phyloP scores from a whole-genome alignment of 768 basidiomycete species.

The Tephrocybe sp. region DNA sequence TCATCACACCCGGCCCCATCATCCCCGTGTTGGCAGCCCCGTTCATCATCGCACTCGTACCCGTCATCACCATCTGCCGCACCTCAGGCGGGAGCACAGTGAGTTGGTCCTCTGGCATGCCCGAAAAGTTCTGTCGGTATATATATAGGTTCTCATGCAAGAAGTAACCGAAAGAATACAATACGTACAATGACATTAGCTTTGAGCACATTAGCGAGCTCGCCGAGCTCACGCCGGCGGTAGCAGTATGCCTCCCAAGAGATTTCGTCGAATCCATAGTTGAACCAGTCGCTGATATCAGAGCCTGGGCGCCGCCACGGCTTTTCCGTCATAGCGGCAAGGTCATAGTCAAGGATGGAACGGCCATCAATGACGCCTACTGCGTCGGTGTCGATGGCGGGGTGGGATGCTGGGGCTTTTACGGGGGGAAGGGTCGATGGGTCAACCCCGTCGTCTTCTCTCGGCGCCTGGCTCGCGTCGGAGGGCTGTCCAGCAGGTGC shows the following conservation, averaged over 20 bases:
- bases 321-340: constrained; percentile 73
- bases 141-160: constrained; percentile 9
- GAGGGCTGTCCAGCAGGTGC: constrained; percentile 10
- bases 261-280: constrained; percentile 97
- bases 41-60: constrained; percentile 75
- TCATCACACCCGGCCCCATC: constrained; percentile 71
- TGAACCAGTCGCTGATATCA: constrained; percentile 97
- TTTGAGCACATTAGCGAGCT: constrained; percentile 77
- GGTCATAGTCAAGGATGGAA: constrained; percentile 82
- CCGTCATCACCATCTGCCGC: constrained; percentile 85
- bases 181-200: constrained; percentile 74
- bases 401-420: constrained; percentile 76
- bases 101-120: constrained; percentile 80
- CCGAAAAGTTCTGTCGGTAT: constrained; percentile 64
- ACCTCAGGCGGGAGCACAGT: constrained; percentile 76
- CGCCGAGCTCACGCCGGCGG: constrained; percentile 76
- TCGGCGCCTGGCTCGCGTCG: constrained; percentile 9
- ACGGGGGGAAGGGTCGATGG: constrained; percentile 62
- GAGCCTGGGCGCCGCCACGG: constrained; percentile 91
- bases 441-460: constrained; percentile 55
- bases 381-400: constrained; percentile 65
- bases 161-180: neutral
- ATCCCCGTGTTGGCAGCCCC: constrained; percentile 54
- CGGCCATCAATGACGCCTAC: constrained; percentile 70
- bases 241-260: constrained; percentile 94